Conservation (phyloP, 176 grass and related monocot species). For the Canna indica region DNA sequence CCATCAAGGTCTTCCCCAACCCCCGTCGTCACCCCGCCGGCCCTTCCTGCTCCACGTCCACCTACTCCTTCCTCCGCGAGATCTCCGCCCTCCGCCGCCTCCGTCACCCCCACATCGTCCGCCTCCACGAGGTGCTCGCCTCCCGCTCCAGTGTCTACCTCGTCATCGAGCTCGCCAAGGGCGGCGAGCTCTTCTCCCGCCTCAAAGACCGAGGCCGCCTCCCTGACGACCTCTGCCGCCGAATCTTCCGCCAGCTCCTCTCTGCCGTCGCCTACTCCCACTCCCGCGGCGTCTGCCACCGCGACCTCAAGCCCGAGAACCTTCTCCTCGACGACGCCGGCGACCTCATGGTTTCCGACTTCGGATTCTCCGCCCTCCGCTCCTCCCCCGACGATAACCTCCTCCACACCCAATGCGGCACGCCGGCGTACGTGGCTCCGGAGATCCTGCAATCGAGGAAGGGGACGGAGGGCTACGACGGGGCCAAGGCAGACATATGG, state of each 20-base stretch:
- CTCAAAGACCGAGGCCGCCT: background rate
- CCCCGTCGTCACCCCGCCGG: background rate
- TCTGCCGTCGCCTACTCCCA: slow-evolving; percentile 17
- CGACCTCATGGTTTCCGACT: slow-evolving; percentile 32
- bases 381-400: background rate
- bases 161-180: slow-evolving; percentile 15
- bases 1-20: slow-evolving; percentile 8
- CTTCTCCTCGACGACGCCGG: slow-evolving; percentile 52
- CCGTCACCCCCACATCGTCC: slow-evolving; percentile 13
- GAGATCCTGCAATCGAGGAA: slow-evolving; percentile 1
- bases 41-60: background rate
- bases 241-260: slow-evolving; percentile 12
- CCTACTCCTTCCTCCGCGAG: slow-evolving; percentile 3
- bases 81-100: slow-evolving; percentile 9
- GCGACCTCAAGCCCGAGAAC: slow-evolving; percentile 94
- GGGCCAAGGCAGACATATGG: slow-evolving; percentile 2
- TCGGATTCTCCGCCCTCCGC: background rate
- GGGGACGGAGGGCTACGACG: background rate
- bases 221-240: background rate
- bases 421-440: slow-evolving; percentile 3
- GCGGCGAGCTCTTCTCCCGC: slow-evolving; percentile 6
- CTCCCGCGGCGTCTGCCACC: slow-evolving; percentile 53
- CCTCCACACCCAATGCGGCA: slow-evolving; percentile 9
- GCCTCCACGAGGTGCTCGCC: slow-evolving; percentile 15
- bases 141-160: slow-evolving; percentile 9